Base-by-base conservation (phyloP, 768 basidiomycete genomes). In the Piloderma croceum region DNA sequence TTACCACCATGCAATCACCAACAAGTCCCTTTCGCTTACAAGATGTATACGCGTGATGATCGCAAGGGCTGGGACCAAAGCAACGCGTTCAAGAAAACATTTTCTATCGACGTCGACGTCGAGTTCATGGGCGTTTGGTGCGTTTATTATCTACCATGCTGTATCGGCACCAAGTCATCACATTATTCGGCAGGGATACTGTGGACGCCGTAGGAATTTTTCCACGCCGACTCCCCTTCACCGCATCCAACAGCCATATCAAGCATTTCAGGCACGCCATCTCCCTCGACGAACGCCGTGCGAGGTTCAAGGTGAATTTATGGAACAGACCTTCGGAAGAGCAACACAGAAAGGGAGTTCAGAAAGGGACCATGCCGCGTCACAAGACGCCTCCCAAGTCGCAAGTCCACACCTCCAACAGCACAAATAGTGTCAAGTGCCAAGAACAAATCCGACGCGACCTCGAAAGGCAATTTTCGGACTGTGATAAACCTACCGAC, bases 21-120 rank as follows among this genome's bases (percentile, higher is more conserved):
- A 47, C 82, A 87, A 52, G 76, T 89, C 5, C 81, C 82, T 1
- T 87, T 90, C 50, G 86, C 86, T 3, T 82, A 80, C 62, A 73
- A 76, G 45, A 84, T 88, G 80, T 90, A 77, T 61, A 70, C 69
- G 3, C 61, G 68, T 3, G 72, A 77, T 24, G 76, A 83, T 45
- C 59, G 70, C 6, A 46, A 44, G 2, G 81, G 83, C 2, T 84
- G 83, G 82, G 43, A 53, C 6, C 78, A 83, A 51, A 80, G 79
- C 42, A 70, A 64, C 0, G 72, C 69, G 0, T 76, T 75, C 56
- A 75, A 71, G 54, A 58, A 60, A 11, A 62, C 71, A 0, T 74
- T 74, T 42, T 73, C 68, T 3, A 61, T 63, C 21, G 59, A 64
- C 25, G 62, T 72, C 1, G 46, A 54, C 18, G 65, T 76, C 5